Base-by-base conservation (phyloP, 441 rosid species). In the Francoa sonchifolia region DNA sequence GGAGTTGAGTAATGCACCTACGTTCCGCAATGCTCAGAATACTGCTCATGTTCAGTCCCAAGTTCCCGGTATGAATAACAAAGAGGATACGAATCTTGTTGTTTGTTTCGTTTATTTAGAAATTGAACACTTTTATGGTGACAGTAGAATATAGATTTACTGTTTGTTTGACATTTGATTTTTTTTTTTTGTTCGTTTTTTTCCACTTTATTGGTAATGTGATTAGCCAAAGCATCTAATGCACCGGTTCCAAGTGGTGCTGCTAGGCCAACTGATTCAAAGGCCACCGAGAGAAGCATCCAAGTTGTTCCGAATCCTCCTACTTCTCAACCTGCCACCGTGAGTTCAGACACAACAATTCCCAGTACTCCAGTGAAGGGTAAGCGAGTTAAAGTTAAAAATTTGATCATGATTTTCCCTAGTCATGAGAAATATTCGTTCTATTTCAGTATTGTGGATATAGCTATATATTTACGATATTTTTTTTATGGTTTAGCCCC, bases 281-380 rank as follows among this genome's bases (percentile, higher is more conserved):
- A 71, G 5, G 16, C 65, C 36, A 9, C 65, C 40, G 74, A 62
- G 54, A 63, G 74, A 62, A 61, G 54, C 59, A 28, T 18, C 48
- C 74, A 65, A 52, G 58, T 63, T 65, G 68, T 87, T 71, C 94
- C 93, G 0, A 88, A 87, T 63, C 74, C 74, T 68, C 87, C 87
- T 41, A 61, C 82, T 68, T 71, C 93, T 70, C 94, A 68, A 55
- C 47, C 85, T 52, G 21, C 89, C 68, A 0, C 81, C 75, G 2
- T 67, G 66, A 81, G 42, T 62, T 48, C 92, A 36, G 76, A 72
- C 15, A 26, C 40, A 27, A 43, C 52, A 5, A 51, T 66, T 3
- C 44, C 72, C 0, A n/a, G 57, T 1, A 63, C 79, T 8, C 66
- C 84, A 11, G 43, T 61, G 13, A 87, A 87, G 63, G 72, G 97